A percentile compares a stretch with the other conserved stretches of the same genome.
Evolutionary conservation across 345 rosid genomes (phyloP).

Genomic region (Pistacia atlantica): DNA sequence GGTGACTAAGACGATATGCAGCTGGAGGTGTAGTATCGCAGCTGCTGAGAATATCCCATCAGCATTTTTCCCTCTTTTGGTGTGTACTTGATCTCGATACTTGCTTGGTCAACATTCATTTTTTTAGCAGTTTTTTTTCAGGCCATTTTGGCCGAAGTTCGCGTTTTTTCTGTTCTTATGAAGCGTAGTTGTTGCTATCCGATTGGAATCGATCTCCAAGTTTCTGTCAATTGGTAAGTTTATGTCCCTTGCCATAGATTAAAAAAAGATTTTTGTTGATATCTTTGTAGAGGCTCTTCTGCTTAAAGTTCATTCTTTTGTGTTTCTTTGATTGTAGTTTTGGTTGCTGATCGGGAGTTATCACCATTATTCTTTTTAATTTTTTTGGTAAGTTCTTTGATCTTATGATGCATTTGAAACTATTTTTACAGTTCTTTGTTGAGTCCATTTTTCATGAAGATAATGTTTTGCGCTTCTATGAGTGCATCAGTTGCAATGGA

Average conservation of each 20-base stretch:
- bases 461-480: not conserved
- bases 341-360: slow-evolving; percentile 12
- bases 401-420: slow-evolving; percentile 5
- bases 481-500: slow-evolving; percentile 3
- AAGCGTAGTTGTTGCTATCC: slow-evolving; percentile 12
- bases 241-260: not conserved
- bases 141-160: slow-evolving; percentile 31
- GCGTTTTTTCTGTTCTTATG: slow-evolving; percentile 17
- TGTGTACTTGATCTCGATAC: slow-evolving; percentile 24
- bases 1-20: slow-evolving; percentile 47
- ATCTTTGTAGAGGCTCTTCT: not conserved
- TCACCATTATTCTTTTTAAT: not conserved
- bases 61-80: slow-evolving; percentile 24
- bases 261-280: not conserved
- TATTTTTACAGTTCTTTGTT: not conserved
- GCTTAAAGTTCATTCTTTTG: not conserved
- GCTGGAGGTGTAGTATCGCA: slow-evolving; percentile 43
- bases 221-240: slow-evolving; percentile 10
- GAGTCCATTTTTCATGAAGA: not conserved
- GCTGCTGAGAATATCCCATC: slow-evolving; percentile 38
- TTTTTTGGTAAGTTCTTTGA: slow-evolving; percentile 16
- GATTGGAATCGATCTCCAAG: slow-evolving; percentile 7
- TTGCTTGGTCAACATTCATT: not conserved
- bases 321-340: slow-evolving; percentile 16
- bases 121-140: slow-evolving; percentile 22